These are phyloP conservation scores for Hevea brasiliensis DNA, from an alignment of 345 rosid genomes.

Conservation along the genomic window DNA sequence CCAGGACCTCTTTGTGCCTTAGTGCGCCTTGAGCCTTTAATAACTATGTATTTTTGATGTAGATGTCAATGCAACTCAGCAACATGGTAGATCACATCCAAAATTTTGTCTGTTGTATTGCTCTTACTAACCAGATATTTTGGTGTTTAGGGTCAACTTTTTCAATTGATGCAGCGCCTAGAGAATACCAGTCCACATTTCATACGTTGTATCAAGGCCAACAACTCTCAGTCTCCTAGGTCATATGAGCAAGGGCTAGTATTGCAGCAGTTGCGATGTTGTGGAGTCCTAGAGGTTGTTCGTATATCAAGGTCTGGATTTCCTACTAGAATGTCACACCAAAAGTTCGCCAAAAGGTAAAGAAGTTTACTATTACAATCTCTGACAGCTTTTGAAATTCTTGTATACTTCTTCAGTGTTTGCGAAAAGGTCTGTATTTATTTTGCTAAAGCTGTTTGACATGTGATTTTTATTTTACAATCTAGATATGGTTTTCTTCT, in stretches of 20 bases:
- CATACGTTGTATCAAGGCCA: constrained; percentile 96
- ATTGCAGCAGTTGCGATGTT: constrained; percentile 92
- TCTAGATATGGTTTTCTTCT: constrained; percentile 97
- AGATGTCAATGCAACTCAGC: neutral
- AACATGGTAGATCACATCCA: neutral
- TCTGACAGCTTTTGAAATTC: neutral
- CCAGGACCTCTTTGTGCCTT: no score
- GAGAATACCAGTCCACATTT: constrained; percentile 96
- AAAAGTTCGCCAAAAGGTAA: constrained; percentile 93
- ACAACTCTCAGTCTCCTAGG: constrained; percentile 87
- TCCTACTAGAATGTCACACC: constrained; percentile 96
- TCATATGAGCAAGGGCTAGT: constrained; percentile 86
- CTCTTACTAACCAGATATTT: neutral
- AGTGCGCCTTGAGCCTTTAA: no score
- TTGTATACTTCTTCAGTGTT: neutral
- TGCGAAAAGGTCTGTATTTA: neutral
- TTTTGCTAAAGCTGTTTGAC: neutral
- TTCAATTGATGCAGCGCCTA: constrained; percentile 92
- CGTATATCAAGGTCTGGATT: constrained; percentile 96
- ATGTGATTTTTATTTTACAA: constrained; percentile 21
- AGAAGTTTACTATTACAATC: neutral
- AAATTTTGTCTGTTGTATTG: constrained; percentile 8
- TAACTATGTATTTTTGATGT: neutral
- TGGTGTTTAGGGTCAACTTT: constrained; percentile 74
- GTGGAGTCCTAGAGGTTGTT: constrained; percentile 98